Base-by-base conservation (phyloP, 306 rosid species). In the Cicer pinnatifidum region DNA sequence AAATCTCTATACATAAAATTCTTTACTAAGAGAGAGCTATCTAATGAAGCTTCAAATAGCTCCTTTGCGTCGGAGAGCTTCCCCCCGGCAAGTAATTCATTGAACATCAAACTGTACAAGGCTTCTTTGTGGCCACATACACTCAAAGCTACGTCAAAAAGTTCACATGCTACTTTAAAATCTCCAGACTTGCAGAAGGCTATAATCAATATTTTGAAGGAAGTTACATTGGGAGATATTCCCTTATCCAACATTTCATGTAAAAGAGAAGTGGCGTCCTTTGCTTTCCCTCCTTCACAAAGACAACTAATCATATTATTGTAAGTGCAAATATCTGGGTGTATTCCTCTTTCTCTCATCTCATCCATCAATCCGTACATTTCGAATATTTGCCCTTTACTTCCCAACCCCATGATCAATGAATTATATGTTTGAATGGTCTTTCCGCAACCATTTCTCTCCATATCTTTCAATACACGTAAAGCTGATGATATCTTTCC, bases 401-500 rank as follows among this genome's bases (percentile, higher is more conserved):
- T 73, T 62, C 95, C 92, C 44, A 94, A 79, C 43, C 95, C 96
- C 70, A 84, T 65, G 73, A 94, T 91, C 85, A 94, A 78, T 13
- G 97, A 90, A 78, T 94, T 94, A 69, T 94, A 94, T n/a, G 97
- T 94, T 79, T 80, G 90, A 81, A 91, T 88, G 78, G 85, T 94
- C 86, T 87, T 94, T 87, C 75, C 85, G 88, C 97, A 94, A 59
- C 96, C 92, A 75, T 87, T 94, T 88, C 86, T 91, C 84, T 94
- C 96, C 96, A 89, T 91, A 83, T 94, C 97, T 84, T 94, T 94
- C 75, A 94, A 79, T 73, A 94, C 98, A 56, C 87, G 89, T 79
- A 91, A 94, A 16, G 97, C 98, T 3, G 94, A 91, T 61, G 98
- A 89, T 76, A 93, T 78, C 79, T 83, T 93, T 62, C 96, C 97